These are phyloP conservation scores for Gastrolobium bilobum DNA, from an alignment of 306 rosid species.

Conservation along the genomic window DNA sequence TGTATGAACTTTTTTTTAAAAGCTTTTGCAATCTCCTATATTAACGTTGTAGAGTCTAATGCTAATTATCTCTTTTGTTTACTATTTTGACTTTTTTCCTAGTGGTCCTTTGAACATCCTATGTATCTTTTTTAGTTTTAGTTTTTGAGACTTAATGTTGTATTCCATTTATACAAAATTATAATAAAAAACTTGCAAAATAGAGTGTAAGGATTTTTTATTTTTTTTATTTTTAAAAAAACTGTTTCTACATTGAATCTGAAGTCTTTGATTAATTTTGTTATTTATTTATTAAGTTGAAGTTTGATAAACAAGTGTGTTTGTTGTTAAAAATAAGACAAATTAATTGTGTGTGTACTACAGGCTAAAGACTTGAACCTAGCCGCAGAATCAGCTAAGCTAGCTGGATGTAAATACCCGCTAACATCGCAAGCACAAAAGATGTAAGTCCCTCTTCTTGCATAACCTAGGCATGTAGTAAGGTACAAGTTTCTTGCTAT, in stretches of 20 bases:
- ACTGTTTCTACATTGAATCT: not conserved
- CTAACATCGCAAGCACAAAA: slow-evolving; percentile 76
- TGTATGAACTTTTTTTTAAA: not conserved
- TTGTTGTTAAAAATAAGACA: slow-evolving; percentile 14
- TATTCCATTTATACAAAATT: not conserved
- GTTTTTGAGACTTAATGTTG: not conserved
- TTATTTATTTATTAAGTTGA: not conserved
- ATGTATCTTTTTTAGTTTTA: not conserved
- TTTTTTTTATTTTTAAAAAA: not conserved
- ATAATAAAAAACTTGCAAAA: not conserved
- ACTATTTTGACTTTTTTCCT: not conserved
- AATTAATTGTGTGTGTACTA: slow-evolving; percentile 24
- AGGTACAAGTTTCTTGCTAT: slow-evolving; percentile 17
- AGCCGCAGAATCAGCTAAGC: slow-evolving; percentile 80
- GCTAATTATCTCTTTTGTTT: not conserved
- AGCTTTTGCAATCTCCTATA: not conserved
- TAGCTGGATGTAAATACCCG: slow-evolving; percentile 69
- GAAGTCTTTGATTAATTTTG: not conserved
- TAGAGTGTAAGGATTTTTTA: not conserved
- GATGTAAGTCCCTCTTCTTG: slow-evolving; percentile 63
- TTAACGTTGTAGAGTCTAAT: not conserved
- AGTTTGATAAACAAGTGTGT: not conserved
- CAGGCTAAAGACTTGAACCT: slow-evolving; percentile 90
- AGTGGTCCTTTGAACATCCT: not conserved
- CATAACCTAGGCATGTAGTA: not conserved